phyloP scores from a whole-genome alignment of 176 grass and related monocot genomes.

The Aechmea fasciata region DNA sequence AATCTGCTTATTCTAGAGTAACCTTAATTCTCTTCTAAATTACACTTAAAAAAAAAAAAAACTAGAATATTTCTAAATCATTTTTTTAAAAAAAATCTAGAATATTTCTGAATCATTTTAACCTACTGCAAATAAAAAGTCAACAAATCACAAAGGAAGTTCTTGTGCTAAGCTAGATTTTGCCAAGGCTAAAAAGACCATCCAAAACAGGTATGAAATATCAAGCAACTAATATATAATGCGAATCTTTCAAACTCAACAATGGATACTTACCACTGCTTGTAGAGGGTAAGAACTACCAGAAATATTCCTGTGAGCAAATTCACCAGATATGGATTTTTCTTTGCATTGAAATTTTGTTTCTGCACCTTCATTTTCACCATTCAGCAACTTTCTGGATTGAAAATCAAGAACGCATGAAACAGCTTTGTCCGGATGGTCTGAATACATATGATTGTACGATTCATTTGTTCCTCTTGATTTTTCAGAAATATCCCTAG shows the following conservation, averaged over 20 bases:
- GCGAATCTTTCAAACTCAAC: neutral
- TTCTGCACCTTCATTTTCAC: constrained; percentile 37
- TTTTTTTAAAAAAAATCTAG: neutral
- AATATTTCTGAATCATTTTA: neutral
- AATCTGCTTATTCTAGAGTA: too few relatives aligned
- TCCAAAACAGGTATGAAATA: neutral
- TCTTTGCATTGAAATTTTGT: constrained; percentile 42
- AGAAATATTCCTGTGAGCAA: constrained; percentile 40
- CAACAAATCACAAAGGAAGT: neutral
- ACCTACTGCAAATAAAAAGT: neutral
- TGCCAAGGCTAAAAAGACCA: too few relatives aligned
- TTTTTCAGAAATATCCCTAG: constrained; percentile 34
- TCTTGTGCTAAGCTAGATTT: neutral
- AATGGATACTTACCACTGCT: constrained; percentile 35
- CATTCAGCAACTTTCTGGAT: constrained; percentile 41
- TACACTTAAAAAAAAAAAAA: neutral
- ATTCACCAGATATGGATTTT: constrained; percentile 39
- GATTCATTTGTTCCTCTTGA: constrained; percentile 31
- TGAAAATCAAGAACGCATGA: constrained; percentile 60
- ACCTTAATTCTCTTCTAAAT: neutral
- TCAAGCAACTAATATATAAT: neutral
- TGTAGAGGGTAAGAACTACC: constrained; percentile 42
- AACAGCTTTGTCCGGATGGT: constrained; percentile 45
- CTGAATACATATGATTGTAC: constrained; percentile 44
- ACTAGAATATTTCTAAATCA: neutral